These are phyloP conservation scores for Panicum hallii DNA, from an alignment of 202 grass and related monocot species.

Conservation along the genomic window DNA sequence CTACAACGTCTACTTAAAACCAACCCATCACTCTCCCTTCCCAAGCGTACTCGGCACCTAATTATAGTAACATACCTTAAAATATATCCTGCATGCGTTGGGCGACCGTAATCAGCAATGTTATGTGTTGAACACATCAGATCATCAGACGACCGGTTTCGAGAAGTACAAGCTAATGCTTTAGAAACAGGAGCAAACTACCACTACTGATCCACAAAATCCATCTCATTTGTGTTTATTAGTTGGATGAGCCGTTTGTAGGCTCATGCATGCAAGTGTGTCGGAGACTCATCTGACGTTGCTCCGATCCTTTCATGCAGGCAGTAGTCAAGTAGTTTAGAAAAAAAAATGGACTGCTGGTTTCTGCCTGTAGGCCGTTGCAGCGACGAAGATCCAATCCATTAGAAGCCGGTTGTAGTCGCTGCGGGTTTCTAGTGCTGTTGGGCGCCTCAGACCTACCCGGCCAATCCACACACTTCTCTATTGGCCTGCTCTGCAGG, in stretches of 20 bases:
- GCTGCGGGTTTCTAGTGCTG: conserved; percentile 57
- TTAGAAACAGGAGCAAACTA: neutral
- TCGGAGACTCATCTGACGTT: neutral
- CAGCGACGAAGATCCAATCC: conserved; percentile 21
- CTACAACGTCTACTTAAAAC: conserved; percentile 99
- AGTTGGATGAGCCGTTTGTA: neutral
- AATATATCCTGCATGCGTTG: conserved; percentile 32
- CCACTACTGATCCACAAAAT: neutral
- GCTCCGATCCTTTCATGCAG: neutral
- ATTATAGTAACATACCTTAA: conserved; percentile 53
- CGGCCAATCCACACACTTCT: conserved; percentile 34
- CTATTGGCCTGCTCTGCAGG: conserved; percentile 3
- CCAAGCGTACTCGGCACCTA: conserved; percentile 50
- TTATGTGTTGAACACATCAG: neutral
- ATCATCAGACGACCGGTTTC: neutral
- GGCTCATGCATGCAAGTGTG: neutral
- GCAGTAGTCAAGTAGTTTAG: conserved; percentile 10
- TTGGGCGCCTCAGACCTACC: conserved; percentile 60
- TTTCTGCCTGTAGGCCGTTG: conserved; percentile 28
- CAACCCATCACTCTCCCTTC: conserved; percentile 63
- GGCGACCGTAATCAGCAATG: neutral
- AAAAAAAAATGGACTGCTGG: neutral
- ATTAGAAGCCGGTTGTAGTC: conserved; percentile 19
- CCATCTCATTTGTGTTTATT: neutral
- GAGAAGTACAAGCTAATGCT: neutral